Evolutionary conservation across 2,329 filamentous ascomycete genomes (phyloP).

Genomic region (Peltaster fructicola): DNA sequence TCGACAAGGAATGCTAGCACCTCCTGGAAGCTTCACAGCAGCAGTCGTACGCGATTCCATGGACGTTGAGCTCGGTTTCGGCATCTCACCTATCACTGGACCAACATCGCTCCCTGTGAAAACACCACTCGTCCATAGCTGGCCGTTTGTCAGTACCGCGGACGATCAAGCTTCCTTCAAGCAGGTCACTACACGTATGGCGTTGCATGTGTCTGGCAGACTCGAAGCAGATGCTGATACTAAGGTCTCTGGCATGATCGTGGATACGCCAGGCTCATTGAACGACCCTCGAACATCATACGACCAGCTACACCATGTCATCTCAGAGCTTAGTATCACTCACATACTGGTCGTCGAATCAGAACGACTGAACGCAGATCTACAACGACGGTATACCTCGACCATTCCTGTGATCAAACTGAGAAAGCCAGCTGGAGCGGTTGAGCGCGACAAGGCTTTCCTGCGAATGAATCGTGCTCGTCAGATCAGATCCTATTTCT

Average conservation of each 20-base stretch:
- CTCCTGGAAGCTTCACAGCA: conserved; percentile 63
- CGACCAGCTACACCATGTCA: conserved; percentile 66
- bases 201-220: conserved; percentile 58
- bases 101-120: conserved; percentile 80
- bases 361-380: conserved; percentile 54
- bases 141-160: conserved; percentile 55
- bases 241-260: conserved; percentile 58
- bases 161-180: conserved; percentile 56
- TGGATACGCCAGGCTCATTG: conserved; percentile 63
- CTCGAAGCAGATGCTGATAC: conserved; percentile 58
- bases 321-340: conserved; percentile 51
- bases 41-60: conserved; percentile 75
- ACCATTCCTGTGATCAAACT: conserved; percentile 58
- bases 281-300: conserved; percentile 47
- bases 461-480: conserved; percentile 58
- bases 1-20: conserved; percentile 40
- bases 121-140: conserved; percentile 79
- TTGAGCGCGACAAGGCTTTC: conserved; percentile 55
- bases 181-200: conserved; percentile 56
- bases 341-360: conserved; percentile 70
- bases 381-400: conserved; percentile 47
- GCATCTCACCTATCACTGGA: conserved; percentile 76
- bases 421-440: conserved; percentile 71
- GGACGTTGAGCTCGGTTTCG: conserved; percentile 71
- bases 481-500: conserved; percentile 84